Conservation (phyloP, 176 grass and related monocot genomes). For the Oryza rufipogon region DNA sequence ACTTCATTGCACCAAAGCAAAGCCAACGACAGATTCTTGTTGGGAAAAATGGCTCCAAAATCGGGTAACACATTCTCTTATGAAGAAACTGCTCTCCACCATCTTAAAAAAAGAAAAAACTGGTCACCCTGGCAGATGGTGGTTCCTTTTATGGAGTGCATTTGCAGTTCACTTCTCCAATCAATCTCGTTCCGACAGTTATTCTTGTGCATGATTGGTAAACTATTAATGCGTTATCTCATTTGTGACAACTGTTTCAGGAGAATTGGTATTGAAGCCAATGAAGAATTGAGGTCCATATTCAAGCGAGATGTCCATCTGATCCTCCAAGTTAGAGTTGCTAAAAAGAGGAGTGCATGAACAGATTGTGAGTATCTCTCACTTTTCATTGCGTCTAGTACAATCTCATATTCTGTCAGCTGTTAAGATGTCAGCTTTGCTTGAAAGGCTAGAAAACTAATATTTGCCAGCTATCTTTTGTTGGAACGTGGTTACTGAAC, state of each 20-base stretch:
- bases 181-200: slow-evolving; percentile 2
- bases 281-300: slow-evolving; percentile 92
- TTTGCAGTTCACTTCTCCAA: neutral
- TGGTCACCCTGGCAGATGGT: neutral
- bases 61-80: slow-evolving; percentile 66
- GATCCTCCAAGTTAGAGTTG: slow-evolving; percentile 92
- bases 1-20: slow-evolving; percentile 88
- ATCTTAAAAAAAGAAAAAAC: neutral
- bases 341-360: slow-evolving; percentile 75
- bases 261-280: slow-evolving; percentile 98
- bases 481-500: neutral
- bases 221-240: slow-evolving; percentile 2
- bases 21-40: slow-evolving; percentile 97
- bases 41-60: slow-evolving; percentile 98
- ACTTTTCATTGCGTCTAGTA: neutral
- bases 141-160: slow-evolving; percentile 12
- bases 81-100: neutral
- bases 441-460: slow-evolving; percentile 19
- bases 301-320: slow-evolving; percentile 96
- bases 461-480: neutral
- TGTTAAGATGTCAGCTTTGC: neutral
- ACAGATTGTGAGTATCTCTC: slow-evolving; percentile 38
- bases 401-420: neutral
- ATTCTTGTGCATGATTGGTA: neutral
- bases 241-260: slow-evolving; percentile 44